phyloP scores from a whole-genome alignment of 805 yeast genomes.

The Lipomyces lipofer region DNA sequence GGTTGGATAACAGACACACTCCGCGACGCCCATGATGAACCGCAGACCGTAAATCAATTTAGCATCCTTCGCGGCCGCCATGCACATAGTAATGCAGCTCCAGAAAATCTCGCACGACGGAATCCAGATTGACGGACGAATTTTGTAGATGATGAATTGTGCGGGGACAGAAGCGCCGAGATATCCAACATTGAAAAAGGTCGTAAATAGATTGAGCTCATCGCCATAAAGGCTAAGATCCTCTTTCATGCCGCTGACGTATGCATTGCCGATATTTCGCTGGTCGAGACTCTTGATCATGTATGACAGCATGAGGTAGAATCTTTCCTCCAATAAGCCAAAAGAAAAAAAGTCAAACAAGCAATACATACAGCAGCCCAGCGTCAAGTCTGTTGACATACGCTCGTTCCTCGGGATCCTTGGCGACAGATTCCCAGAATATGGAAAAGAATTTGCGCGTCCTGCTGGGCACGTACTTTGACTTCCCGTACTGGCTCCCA shows the following conservation, averaged over 20 bases:
- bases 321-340: too few relatives aligned
- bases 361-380: conserved; percentile 36
- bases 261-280: conserved; percentile 62
- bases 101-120: conserved; percentile 40
- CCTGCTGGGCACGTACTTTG: too few relatives aligned
- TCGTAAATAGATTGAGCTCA: conserved; percentile 50
- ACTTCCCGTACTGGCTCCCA: too few relatives aligned
- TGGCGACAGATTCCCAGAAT: conserved; percentile 12
- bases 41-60: conserved; percentile 24
- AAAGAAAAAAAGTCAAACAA: too few relatives aligned
- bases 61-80: conserved; percentile 32
- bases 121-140: conserved; percentile 1
- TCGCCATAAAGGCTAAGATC: conserved; percentile 49
- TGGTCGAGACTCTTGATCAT: conserved; percentile 58
- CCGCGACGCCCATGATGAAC: conserved; percentile 36
- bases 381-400: conserved; percentile 41
- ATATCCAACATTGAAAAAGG: neutral
- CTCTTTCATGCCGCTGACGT: conserved; percentile 62
- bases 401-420: conserved; percentile 35
- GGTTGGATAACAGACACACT: conserved; percentile 60
- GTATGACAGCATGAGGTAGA: conserved; percentile 45
- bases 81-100: conserved; percentile 13
- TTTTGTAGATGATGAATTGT: neutral
- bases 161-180: neutral
- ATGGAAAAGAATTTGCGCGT: too few relatives aligned